Conservation (phyloP, 2,329 filamentous ascomycete species). For the Pseudopyricularia cyperi region DNA sequence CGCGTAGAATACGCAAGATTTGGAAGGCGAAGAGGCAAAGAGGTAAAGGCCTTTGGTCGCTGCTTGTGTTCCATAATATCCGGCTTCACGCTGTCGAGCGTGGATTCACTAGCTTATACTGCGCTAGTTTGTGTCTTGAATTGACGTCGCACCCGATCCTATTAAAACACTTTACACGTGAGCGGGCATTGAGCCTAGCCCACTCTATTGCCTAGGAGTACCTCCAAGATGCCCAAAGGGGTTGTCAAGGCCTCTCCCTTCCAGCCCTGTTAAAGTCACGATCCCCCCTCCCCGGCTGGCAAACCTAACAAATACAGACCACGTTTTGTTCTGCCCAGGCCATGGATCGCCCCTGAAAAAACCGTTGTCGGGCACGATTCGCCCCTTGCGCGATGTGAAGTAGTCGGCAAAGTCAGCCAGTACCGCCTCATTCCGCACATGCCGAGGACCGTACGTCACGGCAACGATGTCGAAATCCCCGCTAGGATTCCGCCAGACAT, state of each 20-base stretch:
- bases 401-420: neutral
- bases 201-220: neutral
- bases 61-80: too few relatives aligned
- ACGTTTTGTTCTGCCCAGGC: neutral
- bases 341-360: conserved; percentile 1
- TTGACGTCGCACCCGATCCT: too few relatives aligned
- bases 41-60: too few relatives aligned
- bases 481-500: neutral
- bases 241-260: neutral
- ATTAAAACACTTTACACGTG: too few relatives aligned
- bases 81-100: too few relatives aligned
- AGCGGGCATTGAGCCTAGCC: too few relatives aligned
- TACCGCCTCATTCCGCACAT: neutral
- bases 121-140: too few relatives aligned
- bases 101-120: too few relatives aligned
- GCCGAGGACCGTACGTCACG: neutral
- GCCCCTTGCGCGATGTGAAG: neutral
- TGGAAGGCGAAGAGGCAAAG: too few relatives aligned
- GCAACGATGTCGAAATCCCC: neutral
- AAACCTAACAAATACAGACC: neutral
- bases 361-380: neutral
- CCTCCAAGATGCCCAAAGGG: neutral
- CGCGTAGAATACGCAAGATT: too few relatives aligned
- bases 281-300: neutral
- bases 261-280: neutral